A percentile compares a stretch with the other conserved stretches of the same genome.
phyloP scores from a whole-genome alignment of 2,329 filamentous ascomycete species.

The Pseudogymnoascus sp. region DNA sequence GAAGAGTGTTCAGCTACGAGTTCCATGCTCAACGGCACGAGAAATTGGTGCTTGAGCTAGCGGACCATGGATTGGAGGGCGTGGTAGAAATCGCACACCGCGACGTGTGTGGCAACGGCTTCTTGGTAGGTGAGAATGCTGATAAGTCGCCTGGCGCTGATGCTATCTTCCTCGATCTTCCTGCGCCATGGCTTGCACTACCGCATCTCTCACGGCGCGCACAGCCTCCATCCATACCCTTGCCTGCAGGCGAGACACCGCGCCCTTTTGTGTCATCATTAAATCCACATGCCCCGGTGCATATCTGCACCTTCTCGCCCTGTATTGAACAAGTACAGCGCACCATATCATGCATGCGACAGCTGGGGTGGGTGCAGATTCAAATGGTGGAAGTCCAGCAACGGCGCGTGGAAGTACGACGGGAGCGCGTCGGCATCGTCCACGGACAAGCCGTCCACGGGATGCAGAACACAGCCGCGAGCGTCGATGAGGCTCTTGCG shows the following conservation, averaged over 20 bases:
- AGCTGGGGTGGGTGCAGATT: constrained; percentile 82
- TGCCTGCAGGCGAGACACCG: constrained; percentile 9
- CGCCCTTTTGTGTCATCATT: constrained; percentile 51
- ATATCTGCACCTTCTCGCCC: constrained; percentile 91
- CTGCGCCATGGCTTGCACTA: constrained; percentile 72
- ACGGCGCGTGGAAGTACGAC: constrained; percentile 68
- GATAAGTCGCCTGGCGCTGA: constrained; percentile 51
- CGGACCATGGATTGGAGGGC: constrained; percentile 55
- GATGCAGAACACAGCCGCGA: constrained; percentile 49
- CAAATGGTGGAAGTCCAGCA: constrained; percentile 87
- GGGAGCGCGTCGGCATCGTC: constrained; percentile 70
- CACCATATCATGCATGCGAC: constrained; percentile 73
- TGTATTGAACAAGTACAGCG: constrained; percentile 94
- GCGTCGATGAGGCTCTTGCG: constrained; percentile 70
- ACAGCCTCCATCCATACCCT: constrained; percentile 21
- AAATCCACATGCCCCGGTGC: constrained; percentile 60
- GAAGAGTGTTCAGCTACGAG: constrained; percentile 75
- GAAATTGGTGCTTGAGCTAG: constrained; percentile 61
- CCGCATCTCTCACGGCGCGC: constrained; percentile 59
- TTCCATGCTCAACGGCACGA: constrained; percentile 66
- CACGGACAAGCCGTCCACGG: constrained; percentile 47
- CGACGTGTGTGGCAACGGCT: constrained; percentile 71
- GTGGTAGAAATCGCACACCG: constrained; percentile 68
- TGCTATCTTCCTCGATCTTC: constrained; percentile 71
- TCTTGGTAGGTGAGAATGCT: constrained; percentile 43